Percentiles rank a stretch among this genome's conserved stretches.
Evolutionary conservation across 1,139 yeast genomes (phyloP).

Genomic region (Suhomyces yuchorum): DNA sequence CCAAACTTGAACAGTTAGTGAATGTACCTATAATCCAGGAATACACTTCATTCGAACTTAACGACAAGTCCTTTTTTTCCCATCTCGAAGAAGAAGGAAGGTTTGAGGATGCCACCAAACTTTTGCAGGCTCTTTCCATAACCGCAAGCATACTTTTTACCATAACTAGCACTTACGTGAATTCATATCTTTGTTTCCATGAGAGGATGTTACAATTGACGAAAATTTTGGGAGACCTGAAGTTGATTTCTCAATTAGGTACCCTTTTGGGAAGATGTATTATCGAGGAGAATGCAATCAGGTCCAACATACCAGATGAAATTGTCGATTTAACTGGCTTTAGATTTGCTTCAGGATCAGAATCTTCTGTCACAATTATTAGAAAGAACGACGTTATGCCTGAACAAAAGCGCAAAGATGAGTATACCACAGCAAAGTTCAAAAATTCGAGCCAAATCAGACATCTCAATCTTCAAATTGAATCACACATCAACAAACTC

Average conservation of each 20-base stretch:
- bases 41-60: constrained; percentile 16
- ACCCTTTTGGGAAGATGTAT: constrained; percentile 50
- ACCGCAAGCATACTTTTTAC: constrained; percentile 46
- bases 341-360: neutral
- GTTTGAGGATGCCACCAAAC: constrained; percentile 28
- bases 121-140: constrained; percentile 36
- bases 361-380: constrained; percentile 6
- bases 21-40: constrained; percentile 15
- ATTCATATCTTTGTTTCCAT: constrained; percentile 51
- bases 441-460: constrained; percentile 64
- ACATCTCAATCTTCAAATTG: constrained; percentile 51
- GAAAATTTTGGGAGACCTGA: constrained; percentile 39
- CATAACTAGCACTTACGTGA: constrained; percentile 56
- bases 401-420: constrained; percentile 20
- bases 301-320: constrained; percentile 48
- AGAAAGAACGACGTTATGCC: constrained; percentile 23
- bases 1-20: constrained; percentile 13
- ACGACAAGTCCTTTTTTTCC: constrained; percentile 27
- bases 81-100: constrained; percentile 18
- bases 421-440: constrained; percentile 53
- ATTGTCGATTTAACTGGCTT: constrained; percentile 50
- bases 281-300: constrained; percentile 57
- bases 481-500: constrained; percentile 48
- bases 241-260: constrained; percentile 37
- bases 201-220: constrained; percentile 51